Conservation (phyloP, 1,284 basidiomycete species). For the Ceratobasidium sp. region DNA sequence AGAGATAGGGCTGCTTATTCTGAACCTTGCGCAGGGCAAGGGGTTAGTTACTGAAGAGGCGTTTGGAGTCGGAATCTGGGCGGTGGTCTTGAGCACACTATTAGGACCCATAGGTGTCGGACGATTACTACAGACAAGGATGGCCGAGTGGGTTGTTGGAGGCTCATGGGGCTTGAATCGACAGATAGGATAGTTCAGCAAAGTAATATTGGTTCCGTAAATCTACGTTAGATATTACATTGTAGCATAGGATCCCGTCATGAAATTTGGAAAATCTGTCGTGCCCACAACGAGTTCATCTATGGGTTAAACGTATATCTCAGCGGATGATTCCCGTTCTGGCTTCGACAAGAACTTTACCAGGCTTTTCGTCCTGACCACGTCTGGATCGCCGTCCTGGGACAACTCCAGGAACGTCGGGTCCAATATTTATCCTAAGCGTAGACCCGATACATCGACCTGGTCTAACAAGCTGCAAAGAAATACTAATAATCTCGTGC, state of each 20-base stretch:
- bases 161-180: conserved; percentile 52
- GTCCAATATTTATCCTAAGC: too few species aligned
- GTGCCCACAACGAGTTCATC: too few species aligned
- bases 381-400: background rate
- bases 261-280: too few species aligned
- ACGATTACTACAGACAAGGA: conserved; percentile 54
- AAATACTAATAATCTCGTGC: too few species aligned
- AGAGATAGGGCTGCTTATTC: conserved; percentile 59
- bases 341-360: too few species aligned
- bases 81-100: conserved; percentile 63
- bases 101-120: conserved; percentile 61
- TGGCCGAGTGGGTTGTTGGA: conserved; percentile 52
- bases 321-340: too few species aligned
- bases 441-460: too few species aligned
- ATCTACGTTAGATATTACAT: too few species aligned
- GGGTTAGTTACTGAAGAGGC: conserved; percentile 57
- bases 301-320: too few species aligned
- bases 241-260: too few species aligned
- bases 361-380: background rate
- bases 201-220: too few species aligned
- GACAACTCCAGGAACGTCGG: background rate
- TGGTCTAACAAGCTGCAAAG: too few species aligned
- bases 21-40: conserved; percentile 47
- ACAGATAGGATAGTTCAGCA: background rate
- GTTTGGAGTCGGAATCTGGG: conserved; percentile 62